phyloP scores from a whole-genome alignment of 2,329 filamentous ascomycete species.

The Colletotrichum limetticola region DNA sequence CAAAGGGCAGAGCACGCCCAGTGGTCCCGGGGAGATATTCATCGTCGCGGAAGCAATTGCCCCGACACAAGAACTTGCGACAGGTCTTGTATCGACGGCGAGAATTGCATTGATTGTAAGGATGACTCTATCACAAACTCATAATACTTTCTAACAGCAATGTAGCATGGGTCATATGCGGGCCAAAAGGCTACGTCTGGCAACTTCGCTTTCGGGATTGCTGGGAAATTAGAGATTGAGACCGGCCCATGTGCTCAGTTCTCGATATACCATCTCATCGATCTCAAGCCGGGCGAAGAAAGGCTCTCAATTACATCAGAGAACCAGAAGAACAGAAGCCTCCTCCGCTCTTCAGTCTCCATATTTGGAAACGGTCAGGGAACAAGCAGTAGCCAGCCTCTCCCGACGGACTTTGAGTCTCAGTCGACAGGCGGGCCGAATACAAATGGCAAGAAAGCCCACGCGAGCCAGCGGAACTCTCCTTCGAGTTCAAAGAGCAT shows the following conservation, averaged over 20 bases:
- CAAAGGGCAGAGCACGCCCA: slow-evolving; percentile 39
- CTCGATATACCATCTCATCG: slow-evolving; percentile 61
- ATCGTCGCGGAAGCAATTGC: slow-evolving; percentile 60
- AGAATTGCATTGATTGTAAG: slow-evolving; percentile 42
- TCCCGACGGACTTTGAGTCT: background rate
- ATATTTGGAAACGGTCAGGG: background rate
- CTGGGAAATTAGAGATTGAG: slow-evolving; percentile 37
- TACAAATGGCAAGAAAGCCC: background rate
- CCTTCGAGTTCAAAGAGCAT: background rate
- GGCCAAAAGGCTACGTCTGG: slow-evolving; percentile 64
- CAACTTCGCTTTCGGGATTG: slow-evolving; percentile 55
- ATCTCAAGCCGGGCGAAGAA: slow-evolving; percentile 45
- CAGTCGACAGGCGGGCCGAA: too few species aligned
- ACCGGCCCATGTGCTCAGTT: slow-evolving; percentile 53
- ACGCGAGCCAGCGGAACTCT: background rate
- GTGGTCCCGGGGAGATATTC: slow-evolving; percentile 52
- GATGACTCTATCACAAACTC: too few species aligned
- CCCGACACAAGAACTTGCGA: slow-evolving; percentile 55
- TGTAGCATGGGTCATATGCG: slow-evolving; percentile 55
- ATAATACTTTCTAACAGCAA: background rate
- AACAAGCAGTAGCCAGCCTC: accelerated
- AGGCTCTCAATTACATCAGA: background rate
- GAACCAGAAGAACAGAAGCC: too few species aligned
- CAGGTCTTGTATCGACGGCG: slow-evolving; percentile 43
- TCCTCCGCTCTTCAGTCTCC: background rate